phyloP scores from a whole-genome alignment of 2,329 filamentous ascomycete species.

The Colletotrichum limetticola region DNA sequence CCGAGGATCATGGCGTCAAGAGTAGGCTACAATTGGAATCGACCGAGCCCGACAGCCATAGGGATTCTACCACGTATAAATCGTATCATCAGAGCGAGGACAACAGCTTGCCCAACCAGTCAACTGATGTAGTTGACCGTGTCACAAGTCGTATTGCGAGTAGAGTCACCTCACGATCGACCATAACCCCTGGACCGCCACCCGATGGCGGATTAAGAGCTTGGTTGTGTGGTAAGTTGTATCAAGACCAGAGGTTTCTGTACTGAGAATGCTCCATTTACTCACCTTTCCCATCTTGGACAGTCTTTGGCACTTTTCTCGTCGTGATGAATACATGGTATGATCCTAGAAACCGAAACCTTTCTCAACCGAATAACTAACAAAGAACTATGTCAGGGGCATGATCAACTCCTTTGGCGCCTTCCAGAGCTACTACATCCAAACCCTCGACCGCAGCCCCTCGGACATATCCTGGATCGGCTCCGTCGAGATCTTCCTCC shows the following conservation, averaged over 20 bases:
- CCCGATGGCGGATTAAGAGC: neutral
- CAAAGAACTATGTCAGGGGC: neutral
- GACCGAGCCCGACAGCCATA: neutral
- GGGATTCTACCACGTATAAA: neutral
- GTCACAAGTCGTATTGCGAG: neutral
- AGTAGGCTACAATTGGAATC: neutral
- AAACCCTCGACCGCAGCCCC: neutral
- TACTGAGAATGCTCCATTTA: neutral
- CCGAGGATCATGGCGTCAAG: neutral
- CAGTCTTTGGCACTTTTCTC: neutral
- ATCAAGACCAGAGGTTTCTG: neutral
- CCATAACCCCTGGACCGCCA: neutral
- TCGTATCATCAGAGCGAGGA: neutral
- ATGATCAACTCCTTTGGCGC: neutral
- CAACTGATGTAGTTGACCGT: neutral
- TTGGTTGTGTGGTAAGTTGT: neutral
- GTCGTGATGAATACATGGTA: neutral
- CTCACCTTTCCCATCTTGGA: neutral
- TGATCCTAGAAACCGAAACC: too few relatives aligned
- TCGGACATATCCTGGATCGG: neutral
- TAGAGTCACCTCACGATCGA: neutral
- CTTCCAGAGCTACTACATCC: neutral
- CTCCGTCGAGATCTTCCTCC: slow-evolving; percentile 41
- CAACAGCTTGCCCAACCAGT: neutral
- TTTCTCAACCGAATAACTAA: neutral